These are phyloP conservation scores for Syzygium aromaticum DNA, from an alignment of 345 rosid species.

Conservation along the genomic window DNA sequence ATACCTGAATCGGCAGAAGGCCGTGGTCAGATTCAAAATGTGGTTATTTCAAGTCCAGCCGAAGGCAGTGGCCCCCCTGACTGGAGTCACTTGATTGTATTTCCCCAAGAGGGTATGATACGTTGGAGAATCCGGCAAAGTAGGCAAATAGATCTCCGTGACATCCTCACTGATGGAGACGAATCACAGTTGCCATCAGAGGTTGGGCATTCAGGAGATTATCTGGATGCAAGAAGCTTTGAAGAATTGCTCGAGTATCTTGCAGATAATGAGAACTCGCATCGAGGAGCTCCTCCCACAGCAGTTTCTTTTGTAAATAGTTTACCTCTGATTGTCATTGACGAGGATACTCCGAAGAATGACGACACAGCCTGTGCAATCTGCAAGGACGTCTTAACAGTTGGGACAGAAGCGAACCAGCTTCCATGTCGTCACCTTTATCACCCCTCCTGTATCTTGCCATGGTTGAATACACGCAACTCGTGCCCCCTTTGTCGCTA, in stretches of 20 bases:
- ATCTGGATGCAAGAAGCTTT: constrained; percentile 55
- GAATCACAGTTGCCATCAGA: constrained; percentile 32
- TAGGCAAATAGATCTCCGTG: constrained; percentile 22
- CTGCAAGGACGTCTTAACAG: constrained; percentile 65
- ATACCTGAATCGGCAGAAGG: constrained; percentile 16
- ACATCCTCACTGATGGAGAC: constrained; percentile 27
- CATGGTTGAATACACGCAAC: constrained; percentile 80
- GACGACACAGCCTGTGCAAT: constrained; percentile 63
- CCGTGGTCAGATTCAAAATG: constrained; percentile 13
- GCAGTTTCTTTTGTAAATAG: constrained; percentile 48
- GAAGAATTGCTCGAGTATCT: constrained; percentile 71
- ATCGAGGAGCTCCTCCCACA: constrained; percentile 94
- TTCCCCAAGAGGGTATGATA: constrained; percentile 30
- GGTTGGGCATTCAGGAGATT: constrained; percentile 39
- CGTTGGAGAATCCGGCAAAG: constrained; percentile 32
- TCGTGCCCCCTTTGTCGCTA: constrained; percentile 91
- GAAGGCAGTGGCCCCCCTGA: constrained; percentile 32
- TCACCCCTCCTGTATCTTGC: constrained; percentile 70
- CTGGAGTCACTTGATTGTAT: constrained; percentile 12
- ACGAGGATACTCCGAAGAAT: constrained; percentile 35
- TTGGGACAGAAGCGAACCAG: constrained; percentile 51
- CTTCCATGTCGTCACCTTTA: constrained; percentile 89
- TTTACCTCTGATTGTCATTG: constrained; percentile 45
- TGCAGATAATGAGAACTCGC: constrained; percentile 57
- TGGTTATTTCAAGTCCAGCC: constrained; percentile 31